These are phyloP conservation scores for Meyerozyma guilliermondii DNA, from an alignment of 1,139 yeast genomes.

Conservation along the genomic window DNA sequence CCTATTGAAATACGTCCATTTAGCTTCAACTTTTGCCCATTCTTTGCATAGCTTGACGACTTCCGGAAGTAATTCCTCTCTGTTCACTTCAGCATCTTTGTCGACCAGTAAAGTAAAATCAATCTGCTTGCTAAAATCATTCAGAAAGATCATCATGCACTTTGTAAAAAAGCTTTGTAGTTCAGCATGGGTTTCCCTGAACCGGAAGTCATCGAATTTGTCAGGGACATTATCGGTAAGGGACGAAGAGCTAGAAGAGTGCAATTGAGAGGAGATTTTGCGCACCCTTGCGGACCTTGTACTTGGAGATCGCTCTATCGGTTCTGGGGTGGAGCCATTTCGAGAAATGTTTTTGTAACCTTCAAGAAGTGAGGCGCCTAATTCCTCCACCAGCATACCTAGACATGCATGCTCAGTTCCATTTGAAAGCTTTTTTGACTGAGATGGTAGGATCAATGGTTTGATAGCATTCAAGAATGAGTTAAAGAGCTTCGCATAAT, in stretches of 20 bases:
- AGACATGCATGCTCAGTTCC: constrained; percentile 20
- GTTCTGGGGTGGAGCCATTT: background rate
- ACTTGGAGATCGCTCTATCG: background rate
- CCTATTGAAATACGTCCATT: constrained; percentile 32
- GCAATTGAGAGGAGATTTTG: background rate
- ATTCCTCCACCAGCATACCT: constrained; percentile 28
- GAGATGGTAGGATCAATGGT: constrained; percentile 23
- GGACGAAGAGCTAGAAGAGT: constrained; percentile 5
- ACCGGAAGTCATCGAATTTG: constrained; percentile 23
- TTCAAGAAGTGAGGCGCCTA: constrained; percentile 7
- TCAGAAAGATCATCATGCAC: constrained; percentile 19
- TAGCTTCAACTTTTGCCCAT: constrained; percentile 18
- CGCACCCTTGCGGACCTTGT: constrained; percentile 3
- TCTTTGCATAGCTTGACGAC: constrained; percentile 5
- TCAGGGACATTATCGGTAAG: constrained; percentile 10
- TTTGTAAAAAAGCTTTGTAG: constrained; percentile 22
- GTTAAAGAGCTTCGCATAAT: constrained; percentile 20
- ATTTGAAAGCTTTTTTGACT: constrained; percentile 14
- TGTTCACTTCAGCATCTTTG: background rate
- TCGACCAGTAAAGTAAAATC: background rate
- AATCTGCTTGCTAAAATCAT: constrained; percentile 14
- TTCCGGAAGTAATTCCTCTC: background rate
- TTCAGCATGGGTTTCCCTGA: constrained; percentile 29
- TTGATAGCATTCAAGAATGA: constrained; percentile 16
- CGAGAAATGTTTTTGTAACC: background rate